Base-by-base conservation (phyloP, 2,329 filamentous ascomycete species). In the Sarocladiaceae sp. region DNA sequence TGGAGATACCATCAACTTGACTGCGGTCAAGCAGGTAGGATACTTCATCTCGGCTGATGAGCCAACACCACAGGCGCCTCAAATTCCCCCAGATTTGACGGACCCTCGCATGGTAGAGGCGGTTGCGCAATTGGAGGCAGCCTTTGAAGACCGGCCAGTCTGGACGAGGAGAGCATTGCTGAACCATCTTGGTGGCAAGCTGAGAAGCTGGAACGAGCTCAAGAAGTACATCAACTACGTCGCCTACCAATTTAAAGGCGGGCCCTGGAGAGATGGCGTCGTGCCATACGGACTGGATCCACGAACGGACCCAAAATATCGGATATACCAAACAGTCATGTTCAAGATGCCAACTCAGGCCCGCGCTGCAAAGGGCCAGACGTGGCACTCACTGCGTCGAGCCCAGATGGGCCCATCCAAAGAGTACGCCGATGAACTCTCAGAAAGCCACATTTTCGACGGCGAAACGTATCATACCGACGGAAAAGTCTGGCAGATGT, bases 401-500 rank as follows among this genome's bases (percentile, higher is more conserved):
- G 53, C 59, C 2, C 61, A 62, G 31, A 56, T 65, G 48, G 63
- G 61, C 12, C 64, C 67, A 21, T 57, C 65, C 6, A 67, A 63
- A 16, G 63, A 60, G 46, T 60, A 64, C 26, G 51, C 61, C 9
- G 65, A 66, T 34, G 64, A 66, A 19, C 59, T 66, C 26, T 63
- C 62, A 16, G 60, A 68, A 23, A 82, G 73, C 44, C 90, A 97
- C 61, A 69, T 91, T 2, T 97, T 96, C 62, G 88, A 94, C 49
- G 91, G 91, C 37, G 72, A 80, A 47, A 76, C 74, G 2, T 79
- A 91, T 45, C 79, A 80, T 13, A 76, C 78, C 1, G 89, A 95
- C 56, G 89, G 89, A 31, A 93, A 93, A 56, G 83, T 93, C 41
- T 98, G 89, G 85, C 93, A 97, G 69, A 77, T 94, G 20, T 95